Conservation (phyloP, 495 filamentous ascomycete species). For the Lasiosphaeria ovina region DNA sequence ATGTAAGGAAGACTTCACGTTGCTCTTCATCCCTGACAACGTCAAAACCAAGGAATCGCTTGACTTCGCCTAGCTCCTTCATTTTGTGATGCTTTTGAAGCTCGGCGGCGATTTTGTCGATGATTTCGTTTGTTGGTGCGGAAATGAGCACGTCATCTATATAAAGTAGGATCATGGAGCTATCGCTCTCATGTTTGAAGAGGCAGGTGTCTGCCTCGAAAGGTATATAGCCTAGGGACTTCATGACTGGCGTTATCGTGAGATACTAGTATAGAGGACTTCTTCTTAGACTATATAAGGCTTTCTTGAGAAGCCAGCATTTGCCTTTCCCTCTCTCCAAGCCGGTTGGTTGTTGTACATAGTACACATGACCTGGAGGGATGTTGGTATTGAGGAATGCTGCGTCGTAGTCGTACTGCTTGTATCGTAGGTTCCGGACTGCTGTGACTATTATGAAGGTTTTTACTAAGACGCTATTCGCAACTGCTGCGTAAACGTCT, state of each 20-base stretch:
- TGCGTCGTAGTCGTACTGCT: neutral
- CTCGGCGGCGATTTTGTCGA: neutral
- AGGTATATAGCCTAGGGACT: neutral
- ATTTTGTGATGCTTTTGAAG: neutral
- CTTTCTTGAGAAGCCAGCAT: too few relatives aligned
- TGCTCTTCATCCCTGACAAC: neutral
- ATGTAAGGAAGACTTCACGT: neutral
- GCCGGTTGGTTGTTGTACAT: neutral
- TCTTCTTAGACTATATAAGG: too few relatives aligned
- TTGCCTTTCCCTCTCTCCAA: neutral
- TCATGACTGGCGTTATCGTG: neutral
- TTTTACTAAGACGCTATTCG: neutral
- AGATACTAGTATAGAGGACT: neutral
- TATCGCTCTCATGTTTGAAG: neutral
- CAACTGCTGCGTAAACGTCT: neutral
- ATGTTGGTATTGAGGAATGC: neutral
- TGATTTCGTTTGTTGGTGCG: neutral
- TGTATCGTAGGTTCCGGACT: neutral
- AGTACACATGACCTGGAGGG: neutral
- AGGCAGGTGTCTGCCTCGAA: neutral
- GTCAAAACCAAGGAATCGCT: neutral
- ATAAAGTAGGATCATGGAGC: neutral
- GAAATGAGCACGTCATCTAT: neutral
- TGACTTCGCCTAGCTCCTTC: neutral
- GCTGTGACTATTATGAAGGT: neutral